Conservation (phyloP, 2,329 filamentous ascomycete genomes). For the Phaeosphaeria sp. region DNA sequence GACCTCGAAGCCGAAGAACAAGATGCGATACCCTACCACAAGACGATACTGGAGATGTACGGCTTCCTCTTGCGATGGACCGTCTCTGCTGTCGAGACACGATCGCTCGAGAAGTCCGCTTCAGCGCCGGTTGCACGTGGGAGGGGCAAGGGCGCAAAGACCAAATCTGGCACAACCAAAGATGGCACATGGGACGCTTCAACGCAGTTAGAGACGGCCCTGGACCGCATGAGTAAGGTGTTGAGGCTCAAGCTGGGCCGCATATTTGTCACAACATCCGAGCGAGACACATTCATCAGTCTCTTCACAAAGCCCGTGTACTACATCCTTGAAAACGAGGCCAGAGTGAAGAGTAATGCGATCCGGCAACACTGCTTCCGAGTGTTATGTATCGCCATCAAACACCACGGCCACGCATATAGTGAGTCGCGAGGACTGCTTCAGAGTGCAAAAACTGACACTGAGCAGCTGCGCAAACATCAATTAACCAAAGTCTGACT, state of each 20-base stretch:
- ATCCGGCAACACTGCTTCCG: constrained; percentile 98
- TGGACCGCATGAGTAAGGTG: constrained; percentile 96
- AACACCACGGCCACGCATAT: constrained; percentile 96
- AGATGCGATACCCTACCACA: constrained; percentile 78
- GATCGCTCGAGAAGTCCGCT: constrained; percentile 87
- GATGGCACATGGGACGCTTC: constrained; percentile 89
- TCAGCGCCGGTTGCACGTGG: constrained; percentile 74
- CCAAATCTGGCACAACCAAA: constrained; percentile 64
- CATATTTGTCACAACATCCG: constrained; percentile 95
- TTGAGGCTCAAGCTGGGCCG: constrained; percentile 89
- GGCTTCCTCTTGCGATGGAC: constrained; percentile 95
- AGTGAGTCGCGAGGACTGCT: constrained; percentile 62
- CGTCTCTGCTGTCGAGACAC: constrained; percentile 90
- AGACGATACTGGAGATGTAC: constrained; percentile 90
- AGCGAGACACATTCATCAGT: constrained; percentile 92
- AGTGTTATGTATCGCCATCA: constrained; percentile 93
- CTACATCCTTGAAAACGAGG: constrained; percentile 91
- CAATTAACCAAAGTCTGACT: constrained; percentile 94
- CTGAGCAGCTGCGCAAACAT: constrained; percentile 83
- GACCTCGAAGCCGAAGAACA: constrained; percentile 93
- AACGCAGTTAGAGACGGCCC: constrained; percentile 81
- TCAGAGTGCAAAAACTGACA: constrained; percentile 14
- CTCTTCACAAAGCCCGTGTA: constrained; percentile 93
- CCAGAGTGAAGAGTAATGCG: constrained; percentile 83
- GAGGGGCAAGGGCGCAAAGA: constrained; percentile 75